Conservation (phyloP, 495 filamentous ascomycete species). For the Cercophora newfieldiana region DNA sequence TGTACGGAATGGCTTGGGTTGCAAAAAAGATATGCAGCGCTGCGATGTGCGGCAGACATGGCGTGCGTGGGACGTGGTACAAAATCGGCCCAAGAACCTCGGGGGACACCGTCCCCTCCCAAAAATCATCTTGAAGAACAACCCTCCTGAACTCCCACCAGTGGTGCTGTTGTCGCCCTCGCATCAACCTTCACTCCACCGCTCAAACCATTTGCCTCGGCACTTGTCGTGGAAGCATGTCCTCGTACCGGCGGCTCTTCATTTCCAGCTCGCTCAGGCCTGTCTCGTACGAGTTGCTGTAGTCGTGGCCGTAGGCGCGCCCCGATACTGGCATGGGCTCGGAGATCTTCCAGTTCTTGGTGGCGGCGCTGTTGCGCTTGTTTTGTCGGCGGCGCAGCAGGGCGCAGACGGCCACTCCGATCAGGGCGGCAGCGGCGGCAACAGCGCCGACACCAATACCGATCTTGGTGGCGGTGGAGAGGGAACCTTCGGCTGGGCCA, state of each 20-base stretch:
- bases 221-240: slow-evolving; percentile 44
- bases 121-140: not conserved
- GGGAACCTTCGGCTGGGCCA: slow-evolving; percentile 13
- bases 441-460: slow-evolving; percentile 46
- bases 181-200: not conserved
- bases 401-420: slow-evolving; percentile 30
- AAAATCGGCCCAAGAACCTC: not conserved
- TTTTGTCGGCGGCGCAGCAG: slow-evolving; percentile 27
- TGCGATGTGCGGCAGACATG: slow-evolving; percentile 11
- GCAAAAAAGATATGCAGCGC: slow-evolving; percentile 12
- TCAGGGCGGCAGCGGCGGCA: slow-evolving; percentile 34
- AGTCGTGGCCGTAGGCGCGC: slow-evolving; percentile 35
- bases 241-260: slow-evolving; percentile 47
- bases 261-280: slow-evolving; percentile 39
- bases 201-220: slow-evolving; percentile 48
- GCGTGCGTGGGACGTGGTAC: not conserved
- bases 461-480: slow-evolving; percentile 41
- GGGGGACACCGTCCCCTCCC: not conserved
- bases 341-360: slow-evolving; percentile 41
- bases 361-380: slow-evolving; percentile 22
- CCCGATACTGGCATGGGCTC: slow-evolving; percentile 41
- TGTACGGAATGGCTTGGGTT: slow-evolving; percentile 5
- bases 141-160: not conserved
- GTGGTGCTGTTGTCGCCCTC: not conserved
- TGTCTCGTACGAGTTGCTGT: slow-evolving; percentile 29